A percentile compares a stretch with the other conserved stretches of the same genome.
Evolutionary conservation across 192 early-diverging fungal species (phyloP).

Genomic region (Backusella psychrophila): DNA sequence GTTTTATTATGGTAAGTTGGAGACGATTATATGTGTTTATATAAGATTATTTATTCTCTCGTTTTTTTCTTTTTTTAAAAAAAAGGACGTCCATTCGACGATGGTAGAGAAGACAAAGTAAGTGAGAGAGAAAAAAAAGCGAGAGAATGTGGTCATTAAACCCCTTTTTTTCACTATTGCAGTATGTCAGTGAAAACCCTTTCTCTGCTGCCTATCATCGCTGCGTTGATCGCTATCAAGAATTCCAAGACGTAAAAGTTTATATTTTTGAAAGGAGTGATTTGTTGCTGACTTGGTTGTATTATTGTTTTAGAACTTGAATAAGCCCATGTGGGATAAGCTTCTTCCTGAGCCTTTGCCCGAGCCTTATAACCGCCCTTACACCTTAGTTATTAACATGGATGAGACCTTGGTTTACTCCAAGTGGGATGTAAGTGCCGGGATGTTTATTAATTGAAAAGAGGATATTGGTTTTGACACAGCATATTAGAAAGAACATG

Average conservation of each 20-base stretch:
- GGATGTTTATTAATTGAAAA: neutral
- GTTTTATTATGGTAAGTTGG: conserved; percentile 43
- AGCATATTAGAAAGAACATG: conserved; percentile 74
- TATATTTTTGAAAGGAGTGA: conserved; percentile 14
- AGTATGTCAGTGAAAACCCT: conserved; percentile 32
- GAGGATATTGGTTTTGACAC: neutral
- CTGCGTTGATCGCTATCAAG: conserved; percentile 25
- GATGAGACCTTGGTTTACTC: conserved; percentile 92
- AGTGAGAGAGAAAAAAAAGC: neutral
- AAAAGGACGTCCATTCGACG: conserved; percentile 34
- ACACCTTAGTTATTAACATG: conserved; percentile 94
- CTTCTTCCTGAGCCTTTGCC: conserved; percentile 90
- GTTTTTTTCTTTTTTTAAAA: neutral
- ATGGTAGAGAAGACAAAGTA: conserved; percentile 38
- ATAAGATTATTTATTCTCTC: neutral
- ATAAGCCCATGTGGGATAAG: conserved; percentile 79
- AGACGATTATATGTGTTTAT: neutral
- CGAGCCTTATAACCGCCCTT: conserved; percentile 79
- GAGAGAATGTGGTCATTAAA: neutral
- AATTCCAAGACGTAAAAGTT: conserved; percentile 31
- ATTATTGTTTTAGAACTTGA: conserved; percentile 38
- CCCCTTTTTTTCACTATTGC: neutral
- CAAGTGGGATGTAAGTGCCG: conserved; percentile 79
- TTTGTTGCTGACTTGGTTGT: conserved; percentile 14
- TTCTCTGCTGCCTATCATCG: conserved; percentile 32